Conservation (phyloP, 2,329 filamentous ascomycete genomes). For the Ophiocordyceps robertsii region DNA sequence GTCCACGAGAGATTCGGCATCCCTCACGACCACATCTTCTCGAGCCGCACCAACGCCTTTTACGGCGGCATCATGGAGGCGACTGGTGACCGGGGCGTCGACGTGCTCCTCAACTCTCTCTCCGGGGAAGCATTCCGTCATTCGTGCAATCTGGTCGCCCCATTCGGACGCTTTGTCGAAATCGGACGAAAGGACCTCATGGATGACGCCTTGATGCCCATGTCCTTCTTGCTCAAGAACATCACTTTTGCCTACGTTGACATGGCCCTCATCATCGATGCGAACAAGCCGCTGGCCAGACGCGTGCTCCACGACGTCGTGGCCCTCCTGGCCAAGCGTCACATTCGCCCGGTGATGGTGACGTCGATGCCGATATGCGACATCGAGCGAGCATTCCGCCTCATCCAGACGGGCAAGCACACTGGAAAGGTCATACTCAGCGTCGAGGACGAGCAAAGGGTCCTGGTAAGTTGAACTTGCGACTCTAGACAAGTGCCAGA, state of each 20-base stretch:
- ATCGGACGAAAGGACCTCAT: conserved; percentile 1
- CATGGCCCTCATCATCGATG: conserved; percentile 10
- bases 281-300: conserved; percentile 4
- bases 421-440: conserved; percentile 27
- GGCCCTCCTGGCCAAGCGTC: conserved; percentile 1
- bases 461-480: conserved; percentile 4
- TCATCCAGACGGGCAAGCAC: conserved; percentile 24
- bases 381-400: conserved; percentile 22
- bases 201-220: conserved; percentile 17
- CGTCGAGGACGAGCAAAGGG: conserved; percentile 5
- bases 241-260: conserved; percentile 29
- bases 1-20: conserved; percentile 14
- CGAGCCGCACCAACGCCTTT: conserved; percentile 12
- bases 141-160: background rate
- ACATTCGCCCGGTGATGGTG: conserved; percentile 1
- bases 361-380: conserved; percentile 12
- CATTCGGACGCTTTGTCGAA: background rate
- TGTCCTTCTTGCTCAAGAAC: conserved; percentile 21
- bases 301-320: conserved; percentile 5
- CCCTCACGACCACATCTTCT: conserved; percentile 19
- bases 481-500: background rate
- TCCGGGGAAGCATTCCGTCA: background rate
- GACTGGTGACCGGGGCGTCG: background rate
- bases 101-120: background rate
- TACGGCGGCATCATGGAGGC: background rate